phyloP scores from a whole-genome alignment of 1,284 basidiomycete species.

The Neotropicomus parvogracilis region DNA sequence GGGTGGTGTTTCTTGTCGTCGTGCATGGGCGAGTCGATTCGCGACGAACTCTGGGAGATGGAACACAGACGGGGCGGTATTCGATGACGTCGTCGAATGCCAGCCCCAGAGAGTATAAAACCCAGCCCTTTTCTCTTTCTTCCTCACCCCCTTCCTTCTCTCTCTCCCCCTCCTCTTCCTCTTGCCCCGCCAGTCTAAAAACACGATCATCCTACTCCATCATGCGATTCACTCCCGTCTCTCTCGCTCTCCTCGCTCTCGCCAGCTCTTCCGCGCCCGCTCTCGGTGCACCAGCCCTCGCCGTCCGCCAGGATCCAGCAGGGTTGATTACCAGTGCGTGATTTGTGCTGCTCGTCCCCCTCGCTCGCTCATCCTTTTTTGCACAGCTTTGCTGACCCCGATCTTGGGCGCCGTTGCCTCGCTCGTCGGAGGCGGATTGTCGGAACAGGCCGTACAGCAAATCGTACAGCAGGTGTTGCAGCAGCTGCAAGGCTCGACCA shows the following conservation, averaged over 20 bases:
- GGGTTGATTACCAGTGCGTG: neutral
- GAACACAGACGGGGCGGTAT: slow-evolving; percentile 40
- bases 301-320: neutral
- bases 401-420: slow-evolving; percentile 7
- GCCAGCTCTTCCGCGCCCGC: slow-evolving; percentile 29
- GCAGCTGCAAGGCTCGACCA: neutral
- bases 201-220: slow-evolving; percentile 20
- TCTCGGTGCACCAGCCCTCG: slow-evolving; percentile 15
- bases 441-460: neutral
- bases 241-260: slow-evolving; percentile 37
- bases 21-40: slow-evolving; percentile 50
- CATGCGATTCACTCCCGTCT: slow-evolving; percentile 40
- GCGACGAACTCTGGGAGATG: slow-evolving; percentile 59
- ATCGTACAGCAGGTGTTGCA: neutral
- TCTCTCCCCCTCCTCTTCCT: slow-evolving; percentile 5
- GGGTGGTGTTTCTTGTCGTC: slow-evolving; percentile 66
- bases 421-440: neutral
- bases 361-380: slow-evolving; percentile 1
- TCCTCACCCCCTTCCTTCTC: slow-evolving; percentile 11
- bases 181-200: slow-evolving; percentile 20
- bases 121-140: neutral
- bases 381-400: neutral
- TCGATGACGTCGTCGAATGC: slow-evolving; percentile 21
- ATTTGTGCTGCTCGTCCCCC: neutral
- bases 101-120: slow-evolving; percentile 35